A percentile compares a stretch with the other conserved stretches of the same genome.
phyloP scores from a whole-genome alignment of 2,329 filamentous ascomycete species.

The Alternaria sp. region DNA sequence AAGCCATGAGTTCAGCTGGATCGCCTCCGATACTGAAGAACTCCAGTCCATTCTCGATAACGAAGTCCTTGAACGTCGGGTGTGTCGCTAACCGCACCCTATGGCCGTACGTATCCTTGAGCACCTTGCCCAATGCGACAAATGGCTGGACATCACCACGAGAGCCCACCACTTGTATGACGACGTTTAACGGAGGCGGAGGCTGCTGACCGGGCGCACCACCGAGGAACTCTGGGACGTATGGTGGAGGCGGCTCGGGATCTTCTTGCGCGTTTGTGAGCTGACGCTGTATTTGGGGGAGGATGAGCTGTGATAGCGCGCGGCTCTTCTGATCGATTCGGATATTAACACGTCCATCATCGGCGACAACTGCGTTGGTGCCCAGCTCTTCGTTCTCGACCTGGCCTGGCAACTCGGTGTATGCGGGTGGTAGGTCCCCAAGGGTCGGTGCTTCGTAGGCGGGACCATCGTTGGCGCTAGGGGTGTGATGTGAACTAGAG shows the following conservation, averaged over 20 bases:
- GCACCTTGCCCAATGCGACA: slow-evolving; percentile 56
- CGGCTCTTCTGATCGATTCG: slow-evolving; percentile 48
- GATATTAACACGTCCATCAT: slow-evolving; percentile 51
- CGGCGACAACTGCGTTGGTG: slow-evolving; percentile 53
- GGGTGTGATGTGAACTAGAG: slow-evolving; percentile 19
- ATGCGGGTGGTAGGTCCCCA: slow-evolving; percentile 46
- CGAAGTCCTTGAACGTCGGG: slow-evolving; percentile 57
- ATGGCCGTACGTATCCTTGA: slow-evolving; percentile 57
- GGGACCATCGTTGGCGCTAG: slow-evolving; percentile 20
- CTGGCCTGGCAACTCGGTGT: slow-evolving; percentile 50
- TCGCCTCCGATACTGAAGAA: slow-evolving; percentile 61
- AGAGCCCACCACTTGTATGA: slow-evolving; percentile 58
- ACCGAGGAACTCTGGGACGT: slow-evolving; percentile 75
- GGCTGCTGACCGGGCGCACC: slow-evolving; percentile 65
- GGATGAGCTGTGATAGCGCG: slow-evolving; percentile 45
- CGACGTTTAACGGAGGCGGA: slow-evolving; percentile 56
- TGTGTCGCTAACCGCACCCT: slow-evolving; percentile 58
- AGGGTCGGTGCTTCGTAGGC: slow-evolving; percentile 17
- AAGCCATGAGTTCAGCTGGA: slow-evolving; percentile 65
- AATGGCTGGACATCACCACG: slow-evolving; percentile 60
- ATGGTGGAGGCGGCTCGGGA: slow-evolving; percentile 66
- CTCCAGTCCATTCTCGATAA: slow-evolving; percentile 57
- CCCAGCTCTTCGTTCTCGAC: slow-evolving; percentile 49
- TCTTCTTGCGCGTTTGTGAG: slow-evolving; percentile 55
- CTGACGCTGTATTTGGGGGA: slow-evolving; percentile 48